Percentiles rank a stretch among this genome's conserved stretches.
Conservation (phyloP, 108 stramenopile species). For the Cyclotella atomus region DNA sequence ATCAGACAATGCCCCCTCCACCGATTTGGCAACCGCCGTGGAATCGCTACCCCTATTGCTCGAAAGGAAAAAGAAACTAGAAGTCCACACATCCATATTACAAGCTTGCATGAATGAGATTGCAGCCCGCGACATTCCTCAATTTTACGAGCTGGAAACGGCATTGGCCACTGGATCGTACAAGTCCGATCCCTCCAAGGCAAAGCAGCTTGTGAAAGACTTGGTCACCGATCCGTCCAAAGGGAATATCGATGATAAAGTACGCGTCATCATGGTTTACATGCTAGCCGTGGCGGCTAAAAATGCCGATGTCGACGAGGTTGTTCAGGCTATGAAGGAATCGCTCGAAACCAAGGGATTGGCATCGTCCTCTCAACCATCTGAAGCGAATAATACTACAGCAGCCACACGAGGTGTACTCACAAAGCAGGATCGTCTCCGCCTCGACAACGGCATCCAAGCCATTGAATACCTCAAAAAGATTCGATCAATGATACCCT, state of each 20-base stretch:
- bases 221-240: slow-evolving; percentile 81
- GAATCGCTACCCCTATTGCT: slow-evolving; percentile 94
- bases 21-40: slow-evolving; percentile 87
- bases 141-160: slow-evolving; percentile 94
- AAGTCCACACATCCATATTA: slow-evolving; percentile 95
- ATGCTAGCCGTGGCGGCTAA: slow-evolving; percentile 75
- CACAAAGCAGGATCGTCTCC: slow-evolving; percentile 59
- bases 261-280: slow-evolving; percentile 90
- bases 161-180: slow-evolving; percentile 84
- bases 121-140: slow-evolving; percentile 94
- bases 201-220: slow-evolving; percentile 79
- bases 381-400: too few relatives aligned
- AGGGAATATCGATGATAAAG: slow-evolving; percentile 95
- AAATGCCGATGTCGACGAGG: slow-evolving; percentile 82
- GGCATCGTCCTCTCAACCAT: slow-evolving; percentile 9
- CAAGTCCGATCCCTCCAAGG: slow-evolving; percentile 75
- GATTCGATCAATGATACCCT: slow-evolving; percentile 83
- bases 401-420: slow-evolving; percentile 55
- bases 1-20: slow-evolving; percentile 67
- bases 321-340: slow-evolving; percentile 71
- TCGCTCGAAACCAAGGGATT: slow-evolving; percentile 65
- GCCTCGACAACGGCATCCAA: slow-evolving; percentile 63
- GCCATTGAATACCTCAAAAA: slow-evolving; percentile 85
- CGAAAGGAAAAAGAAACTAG: slow-evolving; percentile 94
- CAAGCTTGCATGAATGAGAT: slow-evolving; percentile 98